Conservation (phyloP, 2,329 filamentous ascomycete species). For the Trichoderma atrobrunneum region DNA sequence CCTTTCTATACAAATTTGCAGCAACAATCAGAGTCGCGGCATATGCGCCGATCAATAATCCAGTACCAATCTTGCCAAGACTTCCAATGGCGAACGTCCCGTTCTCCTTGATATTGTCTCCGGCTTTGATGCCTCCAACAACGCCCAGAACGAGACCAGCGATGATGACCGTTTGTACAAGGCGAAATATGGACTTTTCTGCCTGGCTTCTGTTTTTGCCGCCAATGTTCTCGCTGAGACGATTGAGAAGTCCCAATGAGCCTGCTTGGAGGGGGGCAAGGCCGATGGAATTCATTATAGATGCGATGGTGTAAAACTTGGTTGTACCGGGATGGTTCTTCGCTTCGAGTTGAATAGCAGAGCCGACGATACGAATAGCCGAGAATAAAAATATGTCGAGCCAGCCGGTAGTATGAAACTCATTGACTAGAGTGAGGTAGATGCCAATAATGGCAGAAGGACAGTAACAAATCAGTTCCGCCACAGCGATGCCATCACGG, state of each 20-base stretch:
- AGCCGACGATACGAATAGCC: not conserved
- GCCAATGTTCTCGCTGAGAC: not conserved
- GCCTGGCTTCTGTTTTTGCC: not conserved
- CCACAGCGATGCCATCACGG: not conserved
- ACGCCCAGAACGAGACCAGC: not conserved
- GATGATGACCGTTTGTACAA: not conserved
- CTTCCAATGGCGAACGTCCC: not conserved
- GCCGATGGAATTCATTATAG: not conserved
- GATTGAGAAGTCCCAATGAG: not conserved
- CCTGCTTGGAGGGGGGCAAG: not conserved
- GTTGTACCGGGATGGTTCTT: not conserved
- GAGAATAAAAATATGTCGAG: not conserved
- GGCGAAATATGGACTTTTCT: not conserved
- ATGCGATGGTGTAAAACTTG: not conserved
- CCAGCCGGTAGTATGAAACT: conserved; percentile 2
- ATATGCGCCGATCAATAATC: not conserved
- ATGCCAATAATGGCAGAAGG: not conserved
- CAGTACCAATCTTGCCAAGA: not conserved
- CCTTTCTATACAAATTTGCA: not conserved
- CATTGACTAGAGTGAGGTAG: not conserved
- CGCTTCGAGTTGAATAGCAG: not conserved
- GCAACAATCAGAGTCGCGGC: not conserved
- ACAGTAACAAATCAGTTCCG: not conserved
- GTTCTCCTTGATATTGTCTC: not conserved
- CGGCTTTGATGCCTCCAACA: not conserved